These are phyloP conservation scores for Bipolaris oryzae DNA, from an alignment of 2,329 filamentous ascomycete genomes.

Conservation along the genomic window DNA sequence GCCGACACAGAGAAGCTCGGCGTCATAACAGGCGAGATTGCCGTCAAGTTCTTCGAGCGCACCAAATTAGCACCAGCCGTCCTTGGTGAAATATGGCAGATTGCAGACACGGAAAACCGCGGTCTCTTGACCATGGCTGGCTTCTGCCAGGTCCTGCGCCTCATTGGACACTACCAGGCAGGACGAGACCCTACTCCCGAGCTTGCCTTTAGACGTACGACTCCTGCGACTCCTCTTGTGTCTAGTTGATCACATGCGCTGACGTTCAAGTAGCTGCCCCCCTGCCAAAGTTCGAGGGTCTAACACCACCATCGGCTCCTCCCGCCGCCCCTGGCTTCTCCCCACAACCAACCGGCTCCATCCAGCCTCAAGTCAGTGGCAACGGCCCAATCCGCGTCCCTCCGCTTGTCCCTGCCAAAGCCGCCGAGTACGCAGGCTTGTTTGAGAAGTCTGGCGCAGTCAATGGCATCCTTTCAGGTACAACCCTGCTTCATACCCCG, in stretches of 20 bases:
- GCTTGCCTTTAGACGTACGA: conserved; percentile 75
- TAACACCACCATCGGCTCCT: conserved; percentile 59
- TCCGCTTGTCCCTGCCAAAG: conserved; percentile 84
- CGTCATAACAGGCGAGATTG: conserved; percentile 93
- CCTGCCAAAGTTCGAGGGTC: conserved; percentile 89
- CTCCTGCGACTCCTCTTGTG: not conserved
- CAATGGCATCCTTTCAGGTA: conserved; percentile 74
- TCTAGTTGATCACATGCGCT: conserved; percentile 19
- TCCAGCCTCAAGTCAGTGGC: conserved; percentile 49
- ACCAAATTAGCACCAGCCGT: conserved; percentile 85
- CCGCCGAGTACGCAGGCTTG: conserved; percentile 82
- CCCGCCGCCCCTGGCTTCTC: conserved; percentile 57
- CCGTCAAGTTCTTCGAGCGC: conserved; percentile 97
- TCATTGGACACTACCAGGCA: conserved; percentile 95
- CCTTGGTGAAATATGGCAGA: conserved; percentile 98
- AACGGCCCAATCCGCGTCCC: conserved; percentile 80
- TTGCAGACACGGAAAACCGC: conserved; percentile 95
- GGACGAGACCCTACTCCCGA: conserved; percentile 81
- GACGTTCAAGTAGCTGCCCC: conserved; percentile 65
- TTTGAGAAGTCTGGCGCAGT: conserved; percentile 88
- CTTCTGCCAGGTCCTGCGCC: conserved; percentile 88
- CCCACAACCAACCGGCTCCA: conserved; percentile 43
- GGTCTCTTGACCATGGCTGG: conserved; percentile 90
- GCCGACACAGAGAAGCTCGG: conserved; percentile 91
- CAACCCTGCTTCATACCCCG: not conserved